Evolutionary conservation across 2,329 filamentous ascomycete species (phyloP).

Genomic region (Simplicillium sp.): DNA sequence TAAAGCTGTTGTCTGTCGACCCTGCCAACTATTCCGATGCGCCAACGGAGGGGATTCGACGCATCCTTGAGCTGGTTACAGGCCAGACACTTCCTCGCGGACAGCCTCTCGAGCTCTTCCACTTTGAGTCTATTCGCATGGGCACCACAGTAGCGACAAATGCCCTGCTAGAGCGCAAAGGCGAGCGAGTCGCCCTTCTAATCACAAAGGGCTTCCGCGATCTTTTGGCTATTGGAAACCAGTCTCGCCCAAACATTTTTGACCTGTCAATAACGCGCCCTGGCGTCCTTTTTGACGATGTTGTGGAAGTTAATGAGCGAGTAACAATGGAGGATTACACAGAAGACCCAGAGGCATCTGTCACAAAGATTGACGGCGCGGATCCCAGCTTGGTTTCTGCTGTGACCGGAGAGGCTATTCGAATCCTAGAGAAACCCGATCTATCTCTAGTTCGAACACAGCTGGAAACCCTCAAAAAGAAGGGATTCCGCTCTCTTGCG

Average conservation of each 20-base stretch:
- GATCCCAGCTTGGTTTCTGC: conserved; percentile 54
- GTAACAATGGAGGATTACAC: conserved; percentile 67
- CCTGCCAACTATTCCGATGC: conserved; percentile 65
- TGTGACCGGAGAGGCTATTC: conserved; percentile 58
- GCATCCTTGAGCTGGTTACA: conserved; percentile 24
- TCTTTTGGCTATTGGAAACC: conserved; percentile 63
- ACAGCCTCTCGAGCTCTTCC: conserved; percentile 21
- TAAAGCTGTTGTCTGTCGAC: conserved; percentile 65
- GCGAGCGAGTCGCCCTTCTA: conserved; percentile 60
- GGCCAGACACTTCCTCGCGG: conserved; percentile 21
- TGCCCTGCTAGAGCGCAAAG: conserved; percentile 65
- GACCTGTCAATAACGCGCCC: conserved; percentile 61
- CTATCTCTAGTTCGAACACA: conserved; percentile 42
- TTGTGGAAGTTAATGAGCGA: conserved; percentile 66
- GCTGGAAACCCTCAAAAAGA: conserved; percentile 49
- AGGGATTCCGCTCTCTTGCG: conserved; percentile 41
- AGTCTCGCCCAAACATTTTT: conserved; percentile 64
- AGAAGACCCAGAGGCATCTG: conserved; percentile 52
- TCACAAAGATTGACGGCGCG: conserved; percentile 27
- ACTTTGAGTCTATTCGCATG: conserved; percentile 61
- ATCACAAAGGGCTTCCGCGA: conserved; percentile 67
- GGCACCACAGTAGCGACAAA: conserved; percentile 76
- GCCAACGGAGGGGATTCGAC: conserved; percentile 61
- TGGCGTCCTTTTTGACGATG: conserved; percentile 58
- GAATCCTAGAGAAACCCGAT: conserved; percentile 53